These are phyloP conservation scores for Spergularia bocconei DNA, from an alignment of 148 eudicot species.

Conservation along the genomic window DNA sequence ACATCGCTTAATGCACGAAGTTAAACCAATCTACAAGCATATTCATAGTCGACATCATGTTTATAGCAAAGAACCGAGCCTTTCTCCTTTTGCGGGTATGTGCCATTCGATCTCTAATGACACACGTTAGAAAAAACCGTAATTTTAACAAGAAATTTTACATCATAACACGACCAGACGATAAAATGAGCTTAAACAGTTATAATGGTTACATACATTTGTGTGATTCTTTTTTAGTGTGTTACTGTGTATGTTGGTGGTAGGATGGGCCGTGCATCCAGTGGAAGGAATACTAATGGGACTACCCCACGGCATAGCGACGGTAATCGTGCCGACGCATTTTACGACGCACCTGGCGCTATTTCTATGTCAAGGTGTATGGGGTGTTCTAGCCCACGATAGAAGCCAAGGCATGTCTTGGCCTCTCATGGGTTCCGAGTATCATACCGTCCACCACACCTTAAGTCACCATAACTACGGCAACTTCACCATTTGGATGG, in stretches of 20 bases:
- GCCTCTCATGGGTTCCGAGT: conserved; percentile 27
- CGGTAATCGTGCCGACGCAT: conserved; percentile 21
- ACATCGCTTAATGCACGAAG: conserved; percentile 8
- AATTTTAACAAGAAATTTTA: too few species aligned
- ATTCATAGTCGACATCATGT: conserved; percentile 24
- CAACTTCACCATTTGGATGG: conserved; percentile 25
- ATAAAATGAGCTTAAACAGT: too few species aligned
- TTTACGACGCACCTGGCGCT: conserved; percentile 17
- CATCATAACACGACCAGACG: too few species aligned
- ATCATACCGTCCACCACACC: conserved; percentile 32
- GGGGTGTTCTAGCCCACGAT: conserved; percentile 25
- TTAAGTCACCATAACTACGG: conserved; percentile 23
- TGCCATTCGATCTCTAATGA: neutral
- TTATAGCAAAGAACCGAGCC: conserved; percentile 12
- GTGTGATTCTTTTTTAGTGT: neutral
- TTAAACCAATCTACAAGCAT: conserved; percentile 13
- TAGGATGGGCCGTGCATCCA: conserved; percentile 30
- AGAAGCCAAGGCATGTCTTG: conserved; percentile 12
- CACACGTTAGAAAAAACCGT: too few species aligned
- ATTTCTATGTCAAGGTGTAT: conserved; percentile 18
- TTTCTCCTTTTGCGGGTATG: conserved; percentile 32
- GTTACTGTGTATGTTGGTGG: too few species aligned
- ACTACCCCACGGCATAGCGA: conserved; percentile 21
- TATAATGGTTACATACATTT: too few species aligned
- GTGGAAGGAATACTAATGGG: conserved; percentile 24